Percentiles rank a stretch among this genome's conserved stretches.
phyloP scores from a whole-genome alignment of 2,329 filamentous ascomycete genomes.

The Beauveria sp. region DNA sequence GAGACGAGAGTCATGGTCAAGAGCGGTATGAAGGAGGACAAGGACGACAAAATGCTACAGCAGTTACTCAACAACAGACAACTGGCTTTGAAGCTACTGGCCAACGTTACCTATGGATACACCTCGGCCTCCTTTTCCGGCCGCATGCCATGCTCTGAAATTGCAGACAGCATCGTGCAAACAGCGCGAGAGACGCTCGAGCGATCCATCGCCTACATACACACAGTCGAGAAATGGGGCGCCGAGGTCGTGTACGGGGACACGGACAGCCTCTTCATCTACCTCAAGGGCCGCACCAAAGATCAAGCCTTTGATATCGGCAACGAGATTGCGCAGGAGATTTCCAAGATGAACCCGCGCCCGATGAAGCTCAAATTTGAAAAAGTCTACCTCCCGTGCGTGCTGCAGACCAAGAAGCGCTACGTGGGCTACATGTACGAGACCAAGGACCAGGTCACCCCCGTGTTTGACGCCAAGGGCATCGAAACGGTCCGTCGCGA shows the following conservation, averaged over 20 bases:
- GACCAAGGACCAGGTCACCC: slow-evolving; percentile 61
- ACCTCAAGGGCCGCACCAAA: slow-evolving; percentile 77
- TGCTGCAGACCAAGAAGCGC: slow-evolving; percentile 91
- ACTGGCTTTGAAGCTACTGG: slow-evolving; percentile 86
- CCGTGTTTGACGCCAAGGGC: slow-evolving; percentile 95
- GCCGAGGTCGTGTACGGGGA: slow-evolving; percentile 98
- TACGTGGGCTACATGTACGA: slow-evolving; percentile 99
- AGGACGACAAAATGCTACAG: slow-evolving; percentile 78
- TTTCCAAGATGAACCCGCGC: slow-evolving; percentile 83
- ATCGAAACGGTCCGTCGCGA: slow-evolving; percentile 96
- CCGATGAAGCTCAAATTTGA: slow-evolving; percentile 97
- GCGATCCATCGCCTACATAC: slow-evolving; percentile 85
- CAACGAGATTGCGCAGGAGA: slow-evolving; percentile 78
- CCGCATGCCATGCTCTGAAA: slow-evolving; percentile 95
- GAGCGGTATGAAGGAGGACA: slow-evolving; percentile 89
- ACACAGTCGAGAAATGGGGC: slow-evolving; percentile 78
- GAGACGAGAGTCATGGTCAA: slow-evolving; percentile 98
- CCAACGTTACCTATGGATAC: slow-evolving; percentile 99
- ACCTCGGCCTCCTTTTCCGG: slow-evolving; percentile 95
- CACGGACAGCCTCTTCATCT: slow-evolving; percentile 89
- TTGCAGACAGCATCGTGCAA: slow-evolving; percentile 96
- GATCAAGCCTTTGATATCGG: slow-evolving; percentile 90
- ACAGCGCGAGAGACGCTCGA: slow-evolving; percentile 92
- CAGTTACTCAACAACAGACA: slow-evolving; percentile 88
- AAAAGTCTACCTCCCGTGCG: slow-evolving; percentile 94